Evolutionary conservation across 371 early-diverging fungal genomes (phyloP).

Genomic region (Dinochytrium kinnereticum): DNA sequence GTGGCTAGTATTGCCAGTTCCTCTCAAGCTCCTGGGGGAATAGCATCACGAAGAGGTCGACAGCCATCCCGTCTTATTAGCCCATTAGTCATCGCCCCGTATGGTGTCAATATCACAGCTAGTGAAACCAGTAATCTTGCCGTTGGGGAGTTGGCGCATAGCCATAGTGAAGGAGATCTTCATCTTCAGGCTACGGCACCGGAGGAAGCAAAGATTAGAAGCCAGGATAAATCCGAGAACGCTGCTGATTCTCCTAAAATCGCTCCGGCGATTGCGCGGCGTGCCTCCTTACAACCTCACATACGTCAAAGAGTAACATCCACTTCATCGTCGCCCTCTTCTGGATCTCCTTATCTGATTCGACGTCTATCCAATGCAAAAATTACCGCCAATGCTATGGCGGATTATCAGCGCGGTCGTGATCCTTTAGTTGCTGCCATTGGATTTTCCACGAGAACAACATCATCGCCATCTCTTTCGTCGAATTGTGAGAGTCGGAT

Average conservation of each 20-base stretch:
- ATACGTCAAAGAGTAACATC: neutral
- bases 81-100: neutral
- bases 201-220: no score
- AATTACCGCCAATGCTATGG: neutral
- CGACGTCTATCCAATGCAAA: neutral
- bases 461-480: neutral
- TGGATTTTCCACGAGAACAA: neutral
- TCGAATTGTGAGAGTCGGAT: neutral
- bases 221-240: neutral
- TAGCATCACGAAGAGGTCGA: neutral
- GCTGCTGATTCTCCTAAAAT: neutral
- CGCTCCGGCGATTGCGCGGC: neutral
- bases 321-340: constrained; percentile 2
- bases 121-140: neutral
- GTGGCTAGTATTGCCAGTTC: neutral
- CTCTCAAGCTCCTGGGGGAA: neutral
- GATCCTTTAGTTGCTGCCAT: neutral
- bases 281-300: neutral
- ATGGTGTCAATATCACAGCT: neutral
- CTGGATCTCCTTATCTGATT: neutral
- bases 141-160: neutral
- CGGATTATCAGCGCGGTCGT: neutral
- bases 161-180: constrained; percentile 11
- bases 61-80: neutral
- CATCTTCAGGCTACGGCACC: no score